These are phyloP conservation scores for Trichophyton simii DNA, from an alignment of 2,329 filamentous ascomycete genomes.

Conservation along the genomic window DNA sequence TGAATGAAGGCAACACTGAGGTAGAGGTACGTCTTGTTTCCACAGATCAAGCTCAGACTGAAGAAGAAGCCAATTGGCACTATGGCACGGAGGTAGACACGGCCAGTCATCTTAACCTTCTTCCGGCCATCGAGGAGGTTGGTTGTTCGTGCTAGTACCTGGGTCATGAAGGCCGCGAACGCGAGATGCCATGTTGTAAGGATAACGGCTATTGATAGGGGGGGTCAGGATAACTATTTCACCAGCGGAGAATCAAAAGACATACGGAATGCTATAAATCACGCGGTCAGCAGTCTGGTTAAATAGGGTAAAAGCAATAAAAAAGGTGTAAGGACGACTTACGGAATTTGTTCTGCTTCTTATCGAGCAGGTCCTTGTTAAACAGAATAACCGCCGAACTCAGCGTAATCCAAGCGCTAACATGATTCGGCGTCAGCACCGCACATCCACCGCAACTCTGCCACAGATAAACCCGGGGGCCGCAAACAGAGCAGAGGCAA, in stretches of 20 bases:
- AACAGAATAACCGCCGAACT: constrained; percentile 94
- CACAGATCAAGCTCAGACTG: constrained; percentile 89
- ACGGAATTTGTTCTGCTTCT: constrained; percentile 58
- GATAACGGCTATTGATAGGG: constrained; percentile 37
- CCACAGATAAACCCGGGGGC: neutral
- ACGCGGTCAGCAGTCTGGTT: constrained; percentile 3
- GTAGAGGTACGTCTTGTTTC: constrained; percentile 91
- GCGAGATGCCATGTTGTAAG: constrained; percentile 91
- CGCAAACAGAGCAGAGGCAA: neutral
- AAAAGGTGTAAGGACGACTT: constrained; percentile 27
- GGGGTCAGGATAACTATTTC: constrained; percentile 12
- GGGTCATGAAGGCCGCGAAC: constrained; percentile 90
- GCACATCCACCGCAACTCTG: neutral
- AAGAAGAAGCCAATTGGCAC: constrained; percentile 93
- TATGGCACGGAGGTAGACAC: constrained; percentile 83
- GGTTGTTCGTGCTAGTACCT: constrained; percentile 81
- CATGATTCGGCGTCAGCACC: neutral
- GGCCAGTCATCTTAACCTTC: constrained; percentile 92
- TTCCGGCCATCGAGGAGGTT: constrained; percentile 84
- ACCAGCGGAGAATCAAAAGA: constrained; percentile 7
- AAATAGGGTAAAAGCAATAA: neutral
- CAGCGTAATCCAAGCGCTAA: constrained; percentile 79
- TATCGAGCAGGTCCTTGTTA: constrained; percentile 97
- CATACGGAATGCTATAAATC: constrained; percentile 35
- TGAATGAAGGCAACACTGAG: constrained; percentile 95